Evolutionary conservation across 208 protist species (phyloP).

Genomic region (Phytomonas serpens): DNA sequence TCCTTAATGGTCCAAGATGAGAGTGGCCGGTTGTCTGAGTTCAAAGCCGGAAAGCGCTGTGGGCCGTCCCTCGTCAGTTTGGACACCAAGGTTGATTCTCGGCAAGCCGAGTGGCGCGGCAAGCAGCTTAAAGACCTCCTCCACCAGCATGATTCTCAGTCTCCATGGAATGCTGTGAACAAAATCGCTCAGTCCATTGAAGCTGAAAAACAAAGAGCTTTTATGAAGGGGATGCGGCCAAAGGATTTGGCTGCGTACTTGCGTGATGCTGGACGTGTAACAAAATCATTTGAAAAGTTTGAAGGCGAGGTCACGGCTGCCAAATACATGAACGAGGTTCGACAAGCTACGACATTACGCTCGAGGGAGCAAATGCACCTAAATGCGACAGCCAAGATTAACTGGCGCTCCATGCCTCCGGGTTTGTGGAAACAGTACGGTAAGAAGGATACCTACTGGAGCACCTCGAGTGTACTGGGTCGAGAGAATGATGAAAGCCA

Average conservation of each 20-base stretch:
- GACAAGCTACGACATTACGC: constrained; percentile 64
- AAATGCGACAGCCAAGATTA: constrained; percentile 82
- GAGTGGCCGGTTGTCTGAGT: constrained; percentile 53
- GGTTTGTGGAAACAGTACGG: constrained; percentile 86
- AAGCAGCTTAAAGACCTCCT: constrained; percentile 44
- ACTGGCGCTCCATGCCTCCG: constrained; percentile 83
- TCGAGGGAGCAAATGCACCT: constrained; percentile 86
- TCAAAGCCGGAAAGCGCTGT: constrained; percentile 37
- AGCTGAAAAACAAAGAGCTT: constrained; percentile 24
- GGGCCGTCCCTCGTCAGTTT: constrained; percentile 43
- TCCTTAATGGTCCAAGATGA: constrained; percentile 50
- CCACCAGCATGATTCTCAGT: constrained; percentile 29
- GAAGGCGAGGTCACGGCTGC: constrained; percentile 67
- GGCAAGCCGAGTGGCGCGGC: constrained; percentile 52
- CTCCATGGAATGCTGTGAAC: constrained; percentile 62
- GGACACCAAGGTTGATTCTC: constrained; percentile 18
- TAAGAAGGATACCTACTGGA: constrained; percentile 59
- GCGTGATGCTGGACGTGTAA: constrained; percentile 52
- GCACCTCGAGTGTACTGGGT: constrained; percentile 56
- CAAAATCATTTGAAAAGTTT: constrained; percentile 80
- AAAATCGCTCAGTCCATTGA: constrained; percentile 27
- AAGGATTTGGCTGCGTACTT: constrained; percentile 70
- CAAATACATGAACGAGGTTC: constrained; percentile 81
- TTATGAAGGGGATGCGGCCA: constrained; percentile 50
- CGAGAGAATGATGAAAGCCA: constrained; percentile 39